Percentiles rank a stretch among this genome's conserved stretches.
Evolutionary conservation across 331 rosid genomes (phyloP).

Genomic region (Rosa hybrid): DNA sequence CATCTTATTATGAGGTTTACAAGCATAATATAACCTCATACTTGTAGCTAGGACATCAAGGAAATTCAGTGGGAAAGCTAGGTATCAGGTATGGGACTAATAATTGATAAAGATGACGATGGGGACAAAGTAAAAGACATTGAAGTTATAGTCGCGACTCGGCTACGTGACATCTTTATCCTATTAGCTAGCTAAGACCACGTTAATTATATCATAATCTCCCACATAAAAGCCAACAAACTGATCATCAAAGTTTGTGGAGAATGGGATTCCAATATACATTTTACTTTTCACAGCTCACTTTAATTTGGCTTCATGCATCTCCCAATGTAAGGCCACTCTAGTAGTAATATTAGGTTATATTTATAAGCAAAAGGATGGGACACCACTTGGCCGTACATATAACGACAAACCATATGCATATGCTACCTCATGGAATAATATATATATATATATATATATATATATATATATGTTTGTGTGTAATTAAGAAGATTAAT

Average conservation of each 20-base stretch:
- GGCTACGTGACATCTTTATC: conserved; percentile 53
- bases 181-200: conserved; percentile 26
- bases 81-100: neutral
- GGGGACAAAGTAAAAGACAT: conserved; percentile 24
- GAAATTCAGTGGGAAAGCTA: conserved; percentile 8
- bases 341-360: neutral
- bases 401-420: conserved; percentile 7
- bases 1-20: neutral
- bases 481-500: neutral
- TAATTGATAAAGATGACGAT: conserved; percentile 17
- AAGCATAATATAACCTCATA: neutral
- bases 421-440: neutral
- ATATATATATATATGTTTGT: too few relatives aligned
- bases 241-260: conserved; percentile 36
- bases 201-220: neutral
- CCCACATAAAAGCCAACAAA: conserved; percentile 19
- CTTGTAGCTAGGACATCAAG: neutral
- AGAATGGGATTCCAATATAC: conserved; percentile 49
- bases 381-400: conserved; percentile 18
- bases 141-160: conserved; percentile 40
- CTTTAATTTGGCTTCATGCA: conserved; percentile 10
- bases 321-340: conserved; percentile 13
- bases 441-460: neutral
- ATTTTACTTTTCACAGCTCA: conserved; percentile 15
- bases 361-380: neutral